A percentile compares a stretch with the other conserved stretches of the same genome.
Evolutionary conservation across 2,329 filamentous ascomycete species (phyloP).

Genomic region (Annulohypoxylon truncatum): DNA sequence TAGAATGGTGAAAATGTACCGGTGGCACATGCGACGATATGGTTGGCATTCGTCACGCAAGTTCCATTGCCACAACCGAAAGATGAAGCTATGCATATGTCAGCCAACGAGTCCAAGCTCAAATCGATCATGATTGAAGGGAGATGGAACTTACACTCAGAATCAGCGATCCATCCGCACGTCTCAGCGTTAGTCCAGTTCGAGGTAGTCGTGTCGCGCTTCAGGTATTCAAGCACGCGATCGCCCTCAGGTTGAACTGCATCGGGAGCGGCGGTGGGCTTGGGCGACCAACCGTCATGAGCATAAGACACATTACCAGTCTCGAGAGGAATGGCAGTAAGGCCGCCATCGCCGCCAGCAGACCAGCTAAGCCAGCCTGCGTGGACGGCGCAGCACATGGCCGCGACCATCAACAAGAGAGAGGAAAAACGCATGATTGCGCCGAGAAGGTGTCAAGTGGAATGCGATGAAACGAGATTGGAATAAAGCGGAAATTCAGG

Average conservation of each 20-base stretch:
- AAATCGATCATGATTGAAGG: not conserved
- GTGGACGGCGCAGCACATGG: slow-evolving; percentile 19
- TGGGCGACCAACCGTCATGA: slow-evolving; percentile 43
- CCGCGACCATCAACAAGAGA: slow-evolving; percentile 34
- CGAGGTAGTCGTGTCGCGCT: slow-evolving; percentile 21
- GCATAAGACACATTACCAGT: slow-evolving; percentile 23
- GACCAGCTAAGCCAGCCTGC: slow-evolving; percentile 46
- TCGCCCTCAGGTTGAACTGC: slow-evolving; percentile 25
- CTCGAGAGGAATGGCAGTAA: slow-evolving; percentile 36
- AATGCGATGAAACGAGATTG: not conserved
- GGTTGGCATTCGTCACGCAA: slow-evolving; percentile 50
- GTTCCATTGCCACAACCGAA: slow-evolving; percentile 42
- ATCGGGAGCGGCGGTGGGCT: slow-evolving; percentile 43
- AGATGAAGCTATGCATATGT: slow-evolving; percentile 41
- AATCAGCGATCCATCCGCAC: slow-evolving; percentile 47
- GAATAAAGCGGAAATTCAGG: not conserved
- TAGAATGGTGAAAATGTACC: slow-evolving; percentile 49
- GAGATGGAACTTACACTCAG: slow-evolving; percentile 45
- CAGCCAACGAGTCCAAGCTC: not conserved
- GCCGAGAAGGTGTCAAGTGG: not conserved
- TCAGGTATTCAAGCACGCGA: slow-evolving; percentile 38
- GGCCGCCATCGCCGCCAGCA: slow-evolving; percentile 22
- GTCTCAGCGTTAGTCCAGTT: slow-evolving; percentile 47
- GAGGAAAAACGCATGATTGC: slow-evolving; percentile 35
- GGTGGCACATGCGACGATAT: slow-evolving; percentile 53